A percentile compares a stretch with the other conserved stretches of the same genome.
Conservation (phyloP, 2,329 filamentous ascomycete genomes). For the Pseudopithomyces maydicus region DNA sequence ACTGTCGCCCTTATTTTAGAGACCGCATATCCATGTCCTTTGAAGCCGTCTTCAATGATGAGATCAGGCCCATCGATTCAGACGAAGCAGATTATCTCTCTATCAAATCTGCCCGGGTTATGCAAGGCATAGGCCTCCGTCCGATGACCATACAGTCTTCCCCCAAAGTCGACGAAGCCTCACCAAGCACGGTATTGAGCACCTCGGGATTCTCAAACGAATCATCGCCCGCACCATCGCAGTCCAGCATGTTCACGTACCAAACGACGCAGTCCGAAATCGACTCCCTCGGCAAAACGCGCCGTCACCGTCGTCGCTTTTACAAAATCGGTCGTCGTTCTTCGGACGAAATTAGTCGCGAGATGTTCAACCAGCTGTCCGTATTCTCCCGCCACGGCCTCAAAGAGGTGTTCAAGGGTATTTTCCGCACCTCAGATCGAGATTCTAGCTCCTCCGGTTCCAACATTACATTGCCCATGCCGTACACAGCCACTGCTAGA, state of each 20-base stretch:
- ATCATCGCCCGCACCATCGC: constrained; percentile 20
- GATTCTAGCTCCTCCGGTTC: constrained; percentile 39
- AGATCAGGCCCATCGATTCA: constrained; percentile 38
- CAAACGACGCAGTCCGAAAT: constrained; percentile 38
- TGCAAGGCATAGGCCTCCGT: constrained; percentile 42
- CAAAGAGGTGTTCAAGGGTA: constrained; percentile 32
- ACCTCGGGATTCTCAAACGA: constrained; percentile 14
- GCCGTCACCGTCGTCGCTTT: constrained; percentile 30
- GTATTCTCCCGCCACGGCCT: constrained; percentile 31
- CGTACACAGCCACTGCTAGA: constrained; percentile 31
- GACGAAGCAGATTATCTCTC: constrained; percentile 40
- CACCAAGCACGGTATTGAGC: constrained; percentile 14
- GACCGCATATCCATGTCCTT: constrained; percentile 55
- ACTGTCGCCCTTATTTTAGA: constrained; percentile 56
- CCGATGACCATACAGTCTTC: constrained; percentile 1
- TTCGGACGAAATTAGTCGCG: constrained; percentile 24
- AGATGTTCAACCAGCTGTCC: constrained; percentile 20
- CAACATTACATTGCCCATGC: constrained; percentile 39
- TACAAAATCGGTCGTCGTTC: constrained; percentile 34
- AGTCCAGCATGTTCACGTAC: constrained; percentile 34
- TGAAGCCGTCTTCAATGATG: constrained; percentile 47
- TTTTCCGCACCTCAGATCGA: constrained; percentile 29
- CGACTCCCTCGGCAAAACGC: constrained; percentile 27
- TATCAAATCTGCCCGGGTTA: constrained; percentile 39
- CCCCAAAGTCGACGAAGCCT: neutral